Base-by-base conservation (phyloP, 2,329 filamentous ascomycete species). In the Fusarium agapanthi region DNA sequence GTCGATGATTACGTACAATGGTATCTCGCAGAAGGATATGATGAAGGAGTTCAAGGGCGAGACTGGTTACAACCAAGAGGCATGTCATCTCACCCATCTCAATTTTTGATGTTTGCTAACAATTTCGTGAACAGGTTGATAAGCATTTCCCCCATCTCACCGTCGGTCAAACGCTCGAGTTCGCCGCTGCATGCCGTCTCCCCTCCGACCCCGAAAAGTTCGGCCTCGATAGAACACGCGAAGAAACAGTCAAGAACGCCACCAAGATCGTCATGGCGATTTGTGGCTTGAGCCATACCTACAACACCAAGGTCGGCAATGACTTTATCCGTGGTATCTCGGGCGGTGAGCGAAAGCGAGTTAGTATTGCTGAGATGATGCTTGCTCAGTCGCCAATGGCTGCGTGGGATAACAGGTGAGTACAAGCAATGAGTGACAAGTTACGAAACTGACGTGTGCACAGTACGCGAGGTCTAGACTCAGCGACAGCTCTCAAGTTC, bases 351-450 rank as follows among this genome's bases (percentile, higher is more conserved):
- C 86, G 91, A 62, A 95, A 96, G 83, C 90, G 94, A 79, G 93
- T 97, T 10, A 93, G 90, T 48, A 94, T 96, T 69, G 93, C 92
- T 3, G 93, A 96, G 81, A 93, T 93, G 73, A 87, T 92, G 67
- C 84, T 95, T 16, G 91, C 91, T 22, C 84, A 86, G 38, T 88
- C 89, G 0, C 87, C 87, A 0, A 80, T 90, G 44, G 79, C 76
- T 11, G 83, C 81, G 1, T 96, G 93, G 93, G 94, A 92, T 67
- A 94, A 94, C 83, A 91, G 88, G 44, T 61, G 1, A 41, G 35
- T 9, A 18, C 15, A 5, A 7, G 0, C 4, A 1, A 9, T 1
- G 2, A 7, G 5, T 18, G 13, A 6, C 1, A 9, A n/a, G 6
- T 20, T 14, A 13, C 16, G 4, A 12, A 14, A 1, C 28, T 61